Conservation (phyloP, 352 stramenopile genomes). For the Lagenidium giganteum region DNA sequence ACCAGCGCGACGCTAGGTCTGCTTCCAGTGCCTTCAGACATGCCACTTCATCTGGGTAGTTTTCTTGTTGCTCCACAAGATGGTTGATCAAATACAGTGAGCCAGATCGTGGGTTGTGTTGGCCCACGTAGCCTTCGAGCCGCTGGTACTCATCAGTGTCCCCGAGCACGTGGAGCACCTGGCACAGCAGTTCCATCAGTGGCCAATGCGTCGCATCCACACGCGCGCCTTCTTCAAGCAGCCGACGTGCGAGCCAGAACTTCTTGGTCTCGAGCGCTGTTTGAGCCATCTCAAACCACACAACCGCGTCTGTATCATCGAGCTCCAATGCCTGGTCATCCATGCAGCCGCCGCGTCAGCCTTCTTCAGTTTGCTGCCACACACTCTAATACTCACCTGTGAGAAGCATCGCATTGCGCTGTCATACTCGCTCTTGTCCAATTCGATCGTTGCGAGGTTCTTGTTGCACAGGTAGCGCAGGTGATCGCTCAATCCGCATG, state of each 20-base stretch:
- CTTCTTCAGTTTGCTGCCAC: neutral
- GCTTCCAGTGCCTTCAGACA: too few relatives aligned
- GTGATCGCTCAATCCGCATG: conserved; percentile 21
- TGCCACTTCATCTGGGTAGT: too few relatives aligned
- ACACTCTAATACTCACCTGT: conserved; percentile 17
- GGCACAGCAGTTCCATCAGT: conserved; percentile 42
- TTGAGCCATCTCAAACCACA: conserved; percentile 69
- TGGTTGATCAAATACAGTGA: too few relatives aligned
- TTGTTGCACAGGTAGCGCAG: conserved; percentile 72
- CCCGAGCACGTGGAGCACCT: conserved; percentile 52
- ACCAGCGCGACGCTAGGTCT: too few relatives aligned
- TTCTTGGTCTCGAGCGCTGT: conserved; percentile 54
- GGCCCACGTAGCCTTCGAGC: too few relatives aligned
- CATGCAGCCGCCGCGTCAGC: neutral
- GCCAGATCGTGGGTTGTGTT: too few relatives aligned
- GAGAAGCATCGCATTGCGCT: conserved; percentile 42
- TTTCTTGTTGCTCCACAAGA: neutral
- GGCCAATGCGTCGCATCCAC: conserved; percentile 63
- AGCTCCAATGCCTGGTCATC: conserved; percentile 34
- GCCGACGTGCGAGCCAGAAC: conserved; percentile 55
- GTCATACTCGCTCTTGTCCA: conserved; percentile 34
- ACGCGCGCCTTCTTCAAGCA: conserved; percentile 53
- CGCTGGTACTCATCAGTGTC: conserved; percentile 42
- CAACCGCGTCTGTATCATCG: conserved; percentile 67
- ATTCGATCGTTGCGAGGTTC: conserved; percentile 55